Evolutionary conservation across 805 yeast species (phyloP).

Genomic region (Candida caryicola): DNA sequence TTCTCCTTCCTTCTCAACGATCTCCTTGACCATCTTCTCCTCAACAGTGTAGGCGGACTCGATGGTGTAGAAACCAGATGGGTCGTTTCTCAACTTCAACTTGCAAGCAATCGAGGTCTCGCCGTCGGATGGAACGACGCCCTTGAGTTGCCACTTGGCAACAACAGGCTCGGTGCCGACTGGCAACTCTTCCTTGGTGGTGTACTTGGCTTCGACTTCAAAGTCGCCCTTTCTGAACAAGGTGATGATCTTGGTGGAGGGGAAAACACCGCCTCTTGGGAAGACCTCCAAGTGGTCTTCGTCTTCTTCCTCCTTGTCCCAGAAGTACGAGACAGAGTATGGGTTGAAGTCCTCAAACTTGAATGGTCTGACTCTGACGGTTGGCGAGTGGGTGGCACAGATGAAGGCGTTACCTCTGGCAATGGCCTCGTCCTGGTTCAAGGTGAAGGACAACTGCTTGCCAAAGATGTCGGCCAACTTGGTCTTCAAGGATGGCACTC

Average conservation of each 20-base stretch:
- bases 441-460: constrained; percentile 79
- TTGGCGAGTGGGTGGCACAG: constrained; percentile 98
- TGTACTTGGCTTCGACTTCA: constrained; percentile 80
- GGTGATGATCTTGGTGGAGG: constrained; percentile 93
- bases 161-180: constrained; percentile 61
- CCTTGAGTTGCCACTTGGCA: constrained; percentile 83
- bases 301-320: constrained; percentile 94
- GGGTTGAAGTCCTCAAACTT: constrained; percentile 94
- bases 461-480: constrained; percentile 70
- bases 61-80: constrained; percentile 90
- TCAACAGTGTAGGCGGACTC: constrained; percentile 94
- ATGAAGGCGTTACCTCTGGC: constrained; percentile 99
- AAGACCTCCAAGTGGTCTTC: constrained; percentile 91
- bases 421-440: constrained; percentile 98
- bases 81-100: constrained; percentile 94
- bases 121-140: constrained; percentile 78
- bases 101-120: constrained; percentile 79
- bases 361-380: constrained; percentile 97
- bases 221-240: constrained; percentile 90
- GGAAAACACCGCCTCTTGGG: constrained; percentile 90
- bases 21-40: constrained; percentile 86
- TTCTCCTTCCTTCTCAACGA: constrained; percentile 61
- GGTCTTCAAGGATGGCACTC: constrained; percentile 91
- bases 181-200: constrained; percentile 71
- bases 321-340: constrained; percentile 87